phyloP scores from a whole-genome alignment of 2,329 filamentous ascomycete species.

The Gyromitra esculenta region DNA sequence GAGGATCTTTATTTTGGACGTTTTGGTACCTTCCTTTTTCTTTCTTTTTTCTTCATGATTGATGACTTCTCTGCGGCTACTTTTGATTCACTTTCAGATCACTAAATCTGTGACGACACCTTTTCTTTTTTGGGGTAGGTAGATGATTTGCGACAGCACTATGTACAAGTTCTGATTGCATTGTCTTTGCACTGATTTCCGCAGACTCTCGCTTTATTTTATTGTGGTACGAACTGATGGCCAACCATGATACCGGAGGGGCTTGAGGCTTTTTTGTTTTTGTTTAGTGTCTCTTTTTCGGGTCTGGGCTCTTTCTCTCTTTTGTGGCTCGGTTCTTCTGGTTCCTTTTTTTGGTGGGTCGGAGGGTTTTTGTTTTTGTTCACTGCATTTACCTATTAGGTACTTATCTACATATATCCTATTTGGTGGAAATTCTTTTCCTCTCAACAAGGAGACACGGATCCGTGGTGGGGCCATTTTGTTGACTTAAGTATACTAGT shows the following conservation, averaged over 20 bases:
- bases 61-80: constrained; percentile 30
- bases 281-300: constrained; percentile 16
- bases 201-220: constrained; percentile 19
- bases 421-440: background rate
- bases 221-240: constrained; percentile 22
- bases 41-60: constrained; percentile 30
- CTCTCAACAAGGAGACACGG: background rate
- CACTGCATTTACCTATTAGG: constrained; percentile 4
- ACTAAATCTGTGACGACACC: constrained; percentile 9
- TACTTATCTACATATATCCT: constrained; percentile 16
- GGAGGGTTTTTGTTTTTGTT: constrained; percentile 41
- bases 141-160: constrained; percentile 38
- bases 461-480: constrained; percentile 5
- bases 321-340: constrained; percentile 9
- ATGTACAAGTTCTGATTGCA: constrained; percentile 10
- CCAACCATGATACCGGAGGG: constrained; percentile 28
- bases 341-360: constrained; percentile 26
- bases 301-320: constrained; percentile 22
- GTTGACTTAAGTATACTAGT: constrained; percentile 2
- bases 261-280: constrained; percentile 19
- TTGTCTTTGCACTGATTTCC: constrained; percentile 13
- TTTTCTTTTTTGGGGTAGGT: constrained; percentile 36
- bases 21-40: constrained; percentile 13
- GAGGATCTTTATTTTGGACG: constrained; percentile 36
- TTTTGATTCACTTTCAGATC: constrained; percentile 29